Base-by-base conservation (phyloP, 2,329 filamentous ascomycete genomes). In the Pseudocercospora musae region DNA sequence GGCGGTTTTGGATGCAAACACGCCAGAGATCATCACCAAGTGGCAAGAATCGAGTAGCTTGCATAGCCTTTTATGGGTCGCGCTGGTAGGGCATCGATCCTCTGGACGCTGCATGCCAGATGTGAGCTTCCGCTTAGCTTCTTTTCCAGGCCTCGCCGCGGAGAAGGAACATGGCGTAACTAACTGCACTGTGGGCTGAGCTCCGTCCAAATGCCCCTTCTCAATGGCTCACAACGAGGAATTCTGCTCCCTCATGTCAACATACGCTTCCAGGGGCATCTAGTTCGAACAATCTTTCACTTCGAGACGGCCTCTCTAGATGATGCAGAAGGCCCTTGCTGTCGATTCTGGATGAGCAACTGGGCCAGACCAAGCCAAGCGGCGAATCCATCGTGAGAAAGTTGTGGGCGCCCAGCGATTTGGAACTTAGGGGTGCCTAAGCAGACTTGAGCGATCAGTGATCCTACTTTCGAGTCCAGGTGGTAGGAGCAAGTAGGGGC, bases 261-360 rank as follows among this genome's bases (percentile, higher is more conserved):
- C 48, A 52, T 9, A 4, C 25, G 48, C 21, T n/a, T 4, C 25
- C 25, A 13, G 29, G n/a, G 23, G 56, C n/a, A 21, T 27, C 42
- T 20, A 9, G 46, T 21, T 27, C 58, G n/a, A 60, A 49, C 58
- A 2, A 60, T 60, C 25, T 60, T 60, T 42, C 58, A 60, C 18
- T 60, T 60, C 23, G 58, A 62, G 33, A 62, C 57, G n/a, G 42
- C 21, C 15, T 25, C 50, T 50, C 44, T 46, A 27, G n/a, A 25
- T 5, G 25, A 25, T 52, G 48, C 21, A 27, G 48, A 52, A 9
- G 48, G 48, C 5, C 48, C 48, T 52, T 52, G 48, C 25, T 52
- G 48, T 31, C 48, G 48, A 52, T 25, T 27, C 15, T 52, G 48
- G 48, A 52, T 52, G 48, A 52, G 31, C 15, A 29, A 52, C 9